Conservation (phyloP, 306 rosid genomes). For the Trifolium subterraneum region DNA sequence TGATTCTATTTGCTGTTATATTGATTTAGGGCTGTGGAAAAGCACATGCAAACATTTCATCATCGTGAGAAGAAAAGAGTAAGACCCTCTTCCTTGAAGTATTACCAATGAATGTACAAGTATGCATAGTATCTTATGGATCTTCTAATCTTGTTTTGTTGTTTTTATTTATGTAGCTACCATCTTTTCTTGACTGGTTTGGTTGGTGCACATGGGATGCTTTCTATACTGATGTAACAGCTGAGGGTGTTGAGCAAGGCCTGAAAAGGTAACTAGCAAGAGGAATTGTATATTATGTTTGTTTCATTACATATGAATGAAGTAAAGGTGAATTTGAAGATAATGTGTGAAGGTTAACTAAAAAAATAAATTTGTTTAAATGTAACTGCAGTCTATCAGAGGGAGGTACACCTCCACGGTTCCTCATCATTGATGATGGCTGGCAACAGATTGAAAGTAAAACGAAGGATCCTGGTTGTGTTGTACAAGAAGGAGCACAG, state of each 20-base stretch:
- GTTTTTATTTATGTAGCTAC: slow-evolving; percentile 58
- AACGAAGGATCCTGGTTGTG: slow-evolving; percentile 57
- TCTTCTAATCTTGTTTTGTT: slow-evolving; percentile 43
- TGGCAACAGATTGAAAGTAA: slow-evolving; percentile 96
- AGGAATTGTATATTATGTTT: neutral
- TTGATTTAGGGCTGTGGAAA: slow-evolving; percentile 69
- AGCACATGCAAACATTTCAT: slow-evolving; percentile 79
- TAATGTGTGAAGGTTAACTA: slow-evolving; percentile 17
- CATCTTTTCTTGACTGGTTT: slow-evolving; percentile 89
- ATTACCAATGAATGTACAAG: slow-evolving; percentile 8
- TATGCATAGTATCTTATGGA: slow-evolving; percentile 7
- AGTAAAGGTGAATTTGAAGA: slow-evolving; percentile 2
- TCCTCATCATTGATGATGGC: slow-evolving; percentile 94
- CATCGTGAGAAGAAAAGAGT: slow-evolving; percentile 96
- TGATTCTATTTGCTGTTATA: slow-evolving; percentile 34
- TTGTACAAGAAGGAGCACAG: slow-evolving; percentile 98
- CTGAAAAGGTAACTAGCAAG: slow-evolving; percentile 68
- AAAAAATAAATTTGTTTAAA: slow-evolving; percentile 40
- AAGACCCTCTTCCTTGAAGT: slow-evolving; percentile 28
- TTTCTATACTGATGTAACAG: slow-evolving; percentile 93
- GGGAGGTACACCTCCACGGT: slow-evolving; percentile 90
- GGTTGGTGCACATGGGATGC: slow-evolving; percentile 99
- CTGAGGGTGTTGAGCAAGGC: slow-evolving; percentile 91
- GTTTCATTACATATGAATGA: slow-evolving; percentile 20
- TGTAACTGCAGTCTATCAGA: slow-evolving; percentile 66